Evolutionary conservation across 1,284 basidiomycete species (phyloP).

Genomic region (Microbotryum saponariae): DNA sequence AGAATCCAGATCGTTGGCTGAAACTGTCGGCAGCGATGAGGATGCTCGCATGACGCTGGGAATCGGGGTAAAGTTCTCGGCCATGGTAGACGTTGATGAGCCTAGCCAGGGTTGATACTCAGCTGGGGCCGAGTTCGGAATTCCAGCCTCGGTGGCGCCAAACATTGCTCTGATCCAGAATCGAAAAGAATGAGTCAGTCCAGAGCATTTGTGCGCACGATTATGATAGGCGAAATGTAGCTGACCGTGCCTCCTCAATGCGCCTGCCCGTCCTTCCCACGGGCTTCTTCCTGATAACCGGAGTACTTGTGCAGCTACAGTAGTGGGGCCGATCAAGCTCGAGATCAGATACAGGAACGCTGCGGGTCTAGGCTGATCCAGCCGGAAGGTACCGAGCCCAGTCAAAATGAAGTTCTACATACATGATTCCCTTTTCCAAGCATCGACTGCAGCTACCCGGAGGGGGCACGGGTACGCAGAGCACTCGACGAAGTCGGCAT

Average conservation of each 20-base stretch:
- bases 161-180: slow-evolving; percentile 14
- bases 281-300: slow-evolving; percentile 18
- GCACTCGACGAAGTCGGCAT: slow-evolving; percentile 21
- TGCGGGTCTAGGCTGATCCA: not conserved
- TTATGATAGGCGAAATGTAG: not conserved
- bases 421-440: slow-evolving; percentile 25
- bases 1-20: not conserved
- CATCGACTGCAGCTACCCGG: slow-evolving; percentile 18
- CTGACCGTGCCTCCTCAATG: slow-evolving; percentile 24
- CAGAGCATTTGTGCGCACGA: not conserved
- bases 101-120: slow-evolving; percentile 18
- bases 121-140: slow-evolving; percentile 13
- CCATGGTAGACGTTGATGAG: not conserved
- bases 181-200: rapidly evolving
- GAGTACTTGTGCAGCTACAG: slow-evolving; percentile 19
- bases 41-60: not conserved
- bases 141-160: slow-evolving; percentile 15
- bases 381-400: too few species aligned
- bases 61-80: not conserved
- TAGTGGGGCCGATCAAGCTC: not conserved
- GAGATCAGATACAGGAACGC: not conserved
- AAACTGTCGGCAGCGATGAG: not conserved
- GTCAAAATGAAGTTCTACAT: not conserved
- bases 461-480: slow-evolving; percentile 20
- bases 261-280: slow-evolving; percentile 16